phyloP scores from a whole-genome alignment of 805 yeast species.

The Naumovozyma castellii region DNA sequence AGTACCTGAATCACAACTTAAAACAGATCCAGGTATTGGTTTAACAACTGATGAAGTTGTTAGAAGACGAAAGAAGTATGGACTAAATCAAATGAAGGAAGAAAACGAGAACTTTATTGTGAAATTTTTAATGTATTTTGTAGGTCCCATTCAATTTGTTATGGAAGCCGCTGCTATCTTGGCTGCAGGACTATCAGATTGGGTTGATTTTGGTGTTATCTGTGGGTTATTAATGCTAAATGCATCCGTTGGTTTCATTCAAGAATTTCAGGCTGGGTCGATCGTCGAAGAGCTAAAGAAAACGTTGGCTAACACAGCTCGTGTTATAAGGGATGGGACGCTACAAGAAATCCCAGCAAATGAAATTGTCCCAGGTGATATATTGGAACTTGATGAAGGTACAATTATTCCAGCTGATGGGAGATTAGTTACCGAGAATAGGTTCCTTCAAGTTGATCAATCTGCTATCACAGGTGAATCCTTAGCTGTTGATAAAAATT shows the following conservation, averaged over 20 bases:
- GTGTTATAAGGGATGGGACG: slow-evolving; percentile 74
- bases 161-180: slow-evolving; percentile 94
- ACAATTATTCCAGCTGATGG: slow-evolving; percentile 90
- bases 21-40: slow-evolving; percentile 74
- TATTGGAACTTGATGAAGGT: slow-evolving; percentile 88
- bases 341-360: slow-evolving; percentile 67
- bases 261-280: slow-evolving; percentile 96
- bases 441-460: slow-evolving; percentile 86
- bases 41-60: slow-evolving; percentile 65
- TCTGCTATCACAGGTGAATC: slow-evolving; percentile 98
- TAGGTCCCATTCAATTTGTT: slow-evolving; percentile 94
- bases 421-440: slow-evolving; percentile 75
- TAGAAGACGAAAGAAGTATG: slow-evolving; percentile 81
- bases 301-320: slow-evolving; percentile 85
- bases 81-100: slow-evolving; percentile 86
- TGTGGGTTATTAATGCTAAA: slow-evolving; percentile 78
- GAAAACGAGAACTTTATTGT: slow-evolving; percentile 70
- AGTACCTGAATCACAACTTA: slow-evolving; percentile 76
- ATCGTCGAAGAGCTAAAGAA: slow-evolving; percentile 94
- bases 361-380: slow-evolving; percentile 93
- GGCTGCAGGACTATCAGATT: slow-evolving; percentile 94
- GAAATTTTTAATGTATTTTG: slow-evolving; percentile 78
- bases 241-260: slow-evolving; percentile 92
- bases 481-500: slow-evolving; percentile 83
- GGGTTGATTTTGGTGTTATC: slow-evolving; percentile 98